Percentiles rank a stretch among this genome's conserved stretches.
Conservation (phyloP, 1,284 basidiomycete genomes). For the Apiotrichum montevideense region DNA sequence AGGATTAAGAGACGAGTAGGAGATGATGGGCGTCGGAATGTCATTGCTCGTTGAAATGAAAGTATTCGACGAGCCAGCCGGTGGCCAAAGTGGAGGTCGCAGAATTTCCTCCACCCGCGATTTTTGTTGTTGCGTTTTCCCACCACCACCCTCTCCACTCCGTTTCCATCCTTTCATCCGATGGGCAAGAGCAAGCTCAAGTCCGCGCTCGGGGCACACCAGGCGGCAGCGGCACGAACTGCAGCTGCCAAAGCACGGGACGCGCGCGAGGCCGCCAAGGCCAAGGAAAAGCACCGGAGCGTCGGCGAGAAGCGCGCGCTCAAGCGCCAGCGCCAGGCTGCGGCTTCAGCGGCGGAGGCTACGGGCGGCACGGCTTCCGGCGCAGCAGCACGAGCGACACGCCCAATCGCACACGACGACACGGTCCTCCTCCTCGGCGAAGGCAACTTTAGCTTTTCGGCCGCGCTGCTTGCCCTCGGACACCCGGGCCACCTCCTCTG, state of each 20-base stretch:
- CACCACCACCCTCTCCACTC: too few relatives aligned
- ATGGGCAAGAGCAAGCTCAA: constrained; percentile 24
- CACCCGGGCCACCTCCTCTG: constrained; percentile 65
- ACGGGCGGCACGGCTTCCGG: too few relatives aligned
- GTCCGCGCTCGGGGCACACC: constrained; percentile 26
- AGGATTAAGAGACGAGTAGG: too few relatives aligned
- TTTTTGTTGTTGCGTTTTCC: too few relatives aligned
- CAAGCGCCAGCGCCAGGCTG: constrained; percentile 16
- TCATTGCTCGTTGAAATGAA: too few relatives aligned
- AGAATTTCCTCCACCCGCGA: too few relatives aligned
- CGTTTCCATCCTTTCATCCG: too few relatives aligned
- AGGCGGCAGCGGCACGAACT: constrained; percentile 14
- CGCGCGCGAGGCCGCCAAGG: constrained; percentile 9
- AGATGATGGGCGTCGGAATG: too few relatives aligned
- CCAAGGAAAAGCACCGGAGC: constrained; percentile 7
- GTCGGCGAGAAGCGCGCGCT: constrained; percentile 23
- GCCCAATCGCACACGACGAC: constrained; percentile 72
- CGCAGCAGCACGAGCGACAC: constrained; percentile 16
- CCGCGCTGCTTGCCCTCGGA: constrained; percentile 58
- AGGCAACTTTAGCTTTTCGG: constrained; percentile 87
- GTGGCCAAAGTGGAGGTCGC: too few relatives aligned
- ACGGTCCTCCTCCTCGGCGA: constrained; percentile 86
- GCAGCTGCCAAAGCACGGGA: constrained; percentile 2
- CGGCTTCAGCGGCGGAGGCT: neutral
- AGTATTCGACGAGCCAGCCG: too few relatives aligned